phyloP scores from a whole-genome alignment of 2,329 filamentous ascomycete genomes.

The Trichoderma cornu-damae region DNA sequence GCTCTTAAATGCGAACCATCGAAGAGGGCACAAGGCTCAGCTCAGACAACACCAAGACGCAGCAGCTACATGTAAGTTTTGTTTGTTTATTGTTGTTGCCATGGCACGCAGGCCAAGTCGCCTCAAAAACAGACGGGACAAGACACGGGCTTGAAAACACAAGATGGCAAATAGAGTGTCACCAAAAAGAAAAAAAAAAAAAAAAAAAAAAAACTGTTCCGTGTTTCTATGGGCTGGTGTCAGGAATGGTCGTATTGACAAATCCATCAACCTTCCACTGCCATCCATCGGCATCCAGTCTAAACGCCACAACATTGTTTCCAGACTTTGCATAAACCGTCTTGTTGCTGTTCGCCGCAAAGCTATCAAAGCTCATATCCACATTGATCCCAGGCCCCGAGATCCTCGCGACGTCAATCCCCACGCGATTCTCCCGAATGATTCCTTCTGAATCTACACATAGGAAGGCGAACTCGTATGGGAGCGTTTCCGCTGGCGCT shows the following conservation, averaged over 20 bases:
- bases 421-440: constrained; percentile 21
- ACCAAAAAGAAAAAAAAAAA: background rate
- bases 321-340: constrained; percentile 22
- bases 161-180: background rate
- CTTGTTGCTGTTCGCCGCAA: constrained; percentile 21
- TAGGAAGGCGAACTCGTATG: constrained; percentile 22
- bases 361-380: constrained; percentile 8
- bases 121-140: background rate
- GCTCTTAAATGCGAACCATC: background rate
- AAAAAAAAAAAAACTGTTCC: fast-evolving
- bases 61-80: background rate
- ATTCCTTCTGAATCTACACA: constrained; percentile 12
- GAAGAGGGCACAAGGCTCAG: background rate
- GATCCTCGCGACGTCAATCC: constrained; percentile 4
- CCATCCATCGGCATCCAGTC: constrained; percentile 11
- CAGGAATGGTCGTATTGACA: constrained; percentile 7
- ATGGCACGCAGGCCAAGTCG: background rate
- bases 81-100: background rate
- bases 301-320: constrained; percentile 21
- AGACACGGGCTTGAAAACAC: too few species aligned
- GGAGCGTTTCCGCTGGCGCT: constrained; percentile 1
- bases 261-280: constrained; percentile 17
- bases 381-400: constrained; percentile 16
- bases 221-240: background rate
- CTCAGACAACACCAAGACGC: background rate